A percentile compares a stretch with the other conserved stretches of the same genome.
phyloP scores from a whole-genome alignment of 768 basidiomycete genomes.

The Lanmaoa rubissima region DNA sequence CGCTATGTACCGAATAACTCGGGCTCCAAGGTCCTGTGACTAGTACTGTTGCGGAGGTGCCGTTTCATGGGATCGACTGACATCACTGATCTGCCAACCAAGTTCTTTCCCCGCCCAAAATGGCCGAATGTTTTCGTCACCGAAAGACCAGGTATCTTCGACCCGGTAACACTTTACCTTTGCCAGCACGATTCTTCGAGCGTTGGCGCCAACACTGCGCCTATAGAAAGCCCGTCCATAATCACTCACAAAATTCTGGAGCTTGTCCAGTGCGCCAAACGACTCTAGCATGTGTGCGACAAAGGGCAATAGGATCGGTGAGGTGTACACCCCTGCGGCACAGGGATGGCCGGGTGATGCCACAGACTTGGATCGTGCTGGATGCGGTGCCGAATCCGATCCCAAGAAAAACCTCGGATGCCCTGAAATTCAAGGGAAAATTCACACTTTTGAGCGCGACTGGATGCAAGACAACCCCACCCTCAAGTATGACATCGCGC shows the following conservation, averaged over 20 bases:
- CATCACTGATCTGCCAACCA: constrained; percentile 58
- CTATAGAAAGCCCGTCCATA: constrained; percentile 83
- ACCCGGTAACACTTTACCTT: constrained; percentile 41
- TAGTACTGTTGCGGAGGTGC: not conserved
- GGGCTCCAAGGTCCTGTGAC: constrained; percentile 1
- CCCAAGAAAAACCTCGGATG: constrained; percentile 97
- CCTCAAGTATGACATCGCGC: constrained; percentile 70
- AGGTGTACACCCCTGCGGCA: constrained; percentile 96
- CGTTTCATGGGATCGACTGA: constrained; percentile 5
- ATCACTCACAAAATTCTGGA: constrained; percentile 76
- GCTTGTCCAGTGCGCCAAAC: constrained; percentile 78
- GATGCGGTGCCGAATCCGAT: constrained; percentile 95
- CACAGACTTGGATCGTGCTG: constrained; percentile 61
- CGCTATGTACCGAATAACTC: not conserved
- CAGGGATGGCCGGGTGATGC: constrained; percentile 71
- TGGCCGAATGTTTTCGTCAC: constrained; percentile 61
- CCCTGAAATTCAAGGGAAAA: constrained; percentile 41
- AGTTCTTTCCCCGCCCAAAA: constrained; percentile 87
- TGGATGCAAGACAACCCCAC: constrained; percentile 35
- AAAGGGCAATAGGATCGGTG: constrained; percentile 86
- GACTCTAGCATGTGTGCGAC: constrained; percentile 86
- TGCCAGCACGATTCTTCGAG: constrained; percentile 42
- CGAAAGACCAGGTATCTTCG: constrained; percentile 44
- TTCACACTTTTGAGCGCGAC: not conserved
- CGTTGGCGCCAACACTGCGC: constrained; percentile 30